Base-by-base conservation (phyloP, 257 asterid genomes). In the Ilex aquifolium region DNA sequence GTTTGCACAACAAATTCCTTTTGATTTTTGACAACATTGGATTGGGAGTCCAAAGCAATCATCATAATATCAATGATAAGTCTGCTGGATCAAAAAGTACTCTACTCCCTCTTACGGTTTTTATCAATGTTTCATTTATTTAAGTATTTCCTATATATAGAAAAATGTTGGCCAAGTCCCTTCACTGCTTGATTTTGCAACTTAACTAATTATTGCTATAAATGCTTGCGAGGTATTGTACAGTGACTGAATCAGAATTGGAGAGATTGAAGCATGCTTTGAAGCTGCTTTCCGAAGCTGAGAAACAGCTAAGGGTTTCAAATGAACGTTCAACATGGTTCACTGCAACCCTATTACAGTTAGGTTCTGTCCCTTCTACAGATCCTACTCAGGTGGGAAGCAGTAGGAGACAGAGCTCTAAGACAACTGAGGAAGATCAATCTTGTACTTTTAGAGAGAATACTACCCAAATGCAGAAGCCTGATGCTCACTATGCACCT, bases 311-410 rank as follows among this genome's bases (percentile, higher is more conserved):
- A 60, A 76, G 99, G 69, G 87, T 79, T 63, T 87, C 99, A 55
- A 80, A 79, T 42, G 99, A 90, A 66, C 89, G 95, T 50, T 87
- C 99, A 31, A 93, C 99, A 32, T 93, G 99, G 97, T 93, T 93
- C 84, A 90, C 96, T 1, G 99, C 96, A 65, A 93, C 99, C 46
- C 73, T 93, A n/a, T 74, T 93, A 56, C 97, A 90, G 66, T 76
- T 93, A 66, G 97, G 99, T 62, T 90, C 96, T 0, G 57, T 72
- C 29, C 77, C 97, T 51, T 82, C 94, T 5, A 87, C 87, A 1
- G 94, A 83, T 68, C 86, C 60, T 65, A 79, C 88, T 57, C 95
- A 82, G 71, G 85, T 92, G 3, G 95, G 88, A 50, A 84, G 92
- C 69, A 84, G 96, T 69, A 79, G 80, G 61, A 72, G 95, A 16